These are phyloP conservation scores for Epichloe sp. DNA, from an alignment of 2,329 filamentous ascomycete genomes.

Conservation along the genomic window DNA sequence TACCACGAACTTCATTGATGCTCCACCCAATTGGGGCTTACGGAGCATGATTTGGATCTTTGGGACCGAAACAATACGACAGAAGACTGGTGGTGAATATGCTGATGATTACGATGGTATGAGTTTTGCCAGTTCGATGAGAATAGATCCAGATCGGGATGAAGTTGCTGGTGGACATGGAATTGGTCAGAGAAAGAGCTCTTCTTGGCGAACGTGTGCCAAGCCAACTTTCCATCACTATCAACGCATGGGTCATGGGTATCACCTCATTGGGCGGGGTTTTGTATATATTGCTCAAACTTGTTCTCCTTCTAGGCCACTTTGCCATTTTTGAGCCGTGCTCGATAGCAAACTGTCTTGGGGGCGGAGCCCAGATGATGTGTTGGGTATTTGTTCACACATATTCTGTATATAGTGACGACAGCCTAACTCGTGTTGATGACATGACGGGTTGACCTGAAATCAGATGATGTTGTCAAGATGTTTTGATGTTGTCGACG, in stretches of 20 bases:
- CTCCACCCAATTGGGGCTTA: neutral
- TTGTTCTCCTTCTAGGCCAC: neutral
- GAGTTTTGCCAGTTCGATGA: neutral
- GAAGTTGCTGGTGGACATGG: neutral
- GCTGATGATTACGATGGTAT: neutral
- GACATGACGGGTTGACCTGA: too few species aligned
- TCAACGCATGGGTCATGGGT: neutral
- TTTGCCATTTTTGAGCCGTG: neutral
- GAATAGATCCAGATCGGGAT: neutral
- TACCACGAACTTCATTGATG: neutral
- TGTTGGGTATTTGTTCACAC: neutral
- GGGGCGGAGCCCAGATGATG: neutral
- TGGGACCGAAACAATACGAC: neutral
- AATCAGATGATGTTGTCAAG: too few species aligned
- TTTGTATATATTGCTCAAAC: neutral
- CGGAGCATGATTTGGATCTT: neutral
- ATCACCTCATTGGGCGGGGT: conserved; percentile 6
- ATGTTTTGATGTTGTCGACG: too few species aligned
- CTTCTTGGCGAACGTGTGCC: conserved; percentile 1
- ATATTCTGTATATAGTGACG: neutral
- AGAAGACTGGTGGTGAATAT: neutral
- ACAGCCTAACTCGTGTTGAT: neutral
- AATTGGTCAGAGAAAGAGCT: neutral
- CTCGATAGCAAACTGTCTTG: neutral
- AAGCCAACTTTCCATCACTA: neutral